phyloP scores from a whole-genome alignment of 75 land plant species.

The Chamaecyparis obtusa region DNA sequence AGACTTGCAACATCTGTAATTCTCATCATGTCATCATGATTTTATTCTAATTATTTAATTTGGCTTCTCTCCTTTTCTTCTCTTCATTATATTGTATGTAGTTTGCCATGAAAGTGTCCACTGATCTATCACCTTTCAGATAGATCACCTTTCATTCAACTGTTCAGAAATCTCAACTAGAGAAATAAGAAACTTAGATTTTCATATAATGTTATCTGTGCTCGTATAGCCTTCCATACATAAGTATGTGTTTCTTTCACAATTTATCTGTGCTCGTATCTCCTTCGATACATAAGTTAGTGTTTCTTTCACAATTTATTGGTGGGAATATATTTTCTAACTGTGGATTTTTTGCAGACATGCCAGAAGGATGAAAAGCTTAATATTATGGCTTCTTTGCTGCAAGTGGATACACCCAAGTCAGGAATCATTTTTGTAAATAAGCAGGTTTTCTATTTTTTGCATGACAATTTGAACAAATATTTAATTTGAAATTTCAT shows the following conservation, averaged over 20 bases:
- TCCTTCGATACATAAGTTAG: background rate
- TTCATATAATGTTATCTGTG: background rate
- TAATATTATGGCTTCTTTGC: constrained; percentile 39
- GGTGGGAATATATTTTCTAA: background rate
- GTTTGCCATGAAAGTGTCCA: background rate
- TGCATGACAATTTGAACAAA: background rate
- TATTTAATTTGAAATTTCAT: background rate
- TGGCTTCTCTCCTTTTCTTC: background rate
- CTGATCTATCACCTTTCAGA: background rate
- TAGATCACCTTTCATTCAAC: background rate
- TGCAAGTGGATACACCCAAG: constrained; percentile 63
- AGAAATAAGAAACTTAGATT: background rate
- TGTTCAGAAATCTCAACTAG: background rate
- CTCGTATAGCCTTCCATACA: background rate
- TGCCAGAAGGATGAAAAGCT: constrained; percentile 57
- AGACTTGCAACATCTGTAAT: background rate
- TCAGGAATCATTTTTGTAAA: constrained; percentile 79
- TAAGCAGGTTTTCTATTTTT: constrained; percentile 55
- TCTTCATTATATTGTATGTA: background rate
- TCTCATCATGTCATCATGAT: constrained; percentile 1
- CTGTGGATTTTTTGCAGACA: constrained; percentile 29
- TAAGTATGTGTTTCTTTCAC: background rate
- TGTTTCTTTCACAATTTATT: background rate
- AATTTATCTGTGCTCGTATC: background rate
- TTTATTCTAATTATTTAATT: background rate